Evolutionary conservation across 495 filamentous ascomycete species (phyloP).

Genomic region (Pseudotulostoma volvatum): DNA sequence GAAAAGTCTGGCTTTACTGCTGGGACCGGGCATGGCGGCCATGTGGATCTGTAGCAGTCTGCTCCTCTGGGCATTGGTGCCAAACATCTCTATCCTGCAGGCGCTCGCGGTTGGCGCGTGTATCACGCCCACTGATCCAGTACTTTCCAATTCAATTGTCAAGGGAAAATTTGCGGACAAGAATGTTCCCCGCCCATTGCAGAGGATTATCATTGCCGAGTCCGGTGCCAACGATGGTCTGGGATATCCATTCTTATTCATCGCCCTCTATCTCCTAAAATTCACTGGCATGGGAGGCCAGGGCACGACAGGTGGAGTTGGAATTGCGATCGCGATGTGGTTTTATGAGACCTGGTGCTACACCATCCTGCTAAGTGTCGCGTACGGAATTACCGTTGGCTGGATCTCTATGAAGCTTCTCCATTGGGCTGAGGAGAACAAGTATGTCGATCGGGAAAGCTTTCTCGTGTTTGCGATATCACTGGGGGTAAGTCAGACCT

Average conservation of each 20-base stretch:
- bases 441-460: conserved; percentile 76
- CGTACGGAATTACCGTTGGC: conserved; percentile 62
- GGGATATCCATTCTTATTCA: conserved; percentile 83
- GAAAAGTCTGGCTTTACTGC: conserved; percentile 55
- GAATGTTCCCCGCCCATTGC: conserved; percentile 65
- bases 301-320: conserved; percentile 38
- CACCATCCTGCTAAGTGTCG: conserved; percentile 59
- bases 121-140: conserved; percentile 83
- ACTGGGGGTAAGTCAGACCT: conserved; percentile 42
- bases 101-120: conserved; percentile 67
- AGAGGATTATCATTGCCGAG: conserved; percentile 80
- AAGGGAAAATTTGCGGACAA: conserved; percentile 90
- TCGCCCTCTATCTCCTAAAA: conserved; percentile 70
- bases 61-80: conserved; percentile 64
- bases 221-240: conserved; percentile 85
- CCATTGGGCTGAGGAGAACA: conserved; percentile 67
- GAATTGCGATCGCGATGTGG: conserved; percentile 63
- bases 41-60: conserved; percentile 83
- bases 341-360: conserved; percentile 80
- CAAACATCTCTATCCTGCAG: conserved; percentile 55
- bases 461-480: conserved; percentile 80
- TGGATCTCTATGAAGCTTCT: conserved; percentile 69
- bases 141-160: conserved; percentile 77
- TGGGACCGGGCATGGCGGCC: conserved; percentile 70
- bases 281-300: conserved; percentile 44